phyloP scores from a whole-genome alignment of 208 protist genomes.

The Trypanosoma melophagium region DNA sequence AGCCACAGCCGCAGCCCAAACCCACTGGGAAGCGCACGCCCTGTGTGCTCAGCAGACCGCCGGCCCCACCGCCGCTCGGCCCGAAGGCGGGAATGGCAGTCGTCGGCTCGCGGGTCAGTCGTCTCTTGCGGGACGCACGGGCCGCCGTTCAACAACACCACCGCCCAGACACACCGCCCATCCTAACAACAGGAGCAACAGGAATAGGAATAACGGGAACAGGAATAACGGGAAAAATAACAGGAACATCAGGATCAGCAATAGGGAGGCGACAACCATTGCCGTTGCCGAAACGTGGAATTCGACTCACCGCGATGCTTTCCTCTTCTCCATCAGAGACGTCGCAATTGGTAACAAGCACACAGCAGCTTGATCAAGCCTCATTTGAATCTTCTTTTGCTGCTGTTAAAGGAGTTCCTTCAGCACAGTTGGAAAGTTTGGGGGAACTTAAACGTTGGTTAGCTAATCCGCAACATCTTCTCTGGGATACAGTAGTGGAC shows the following conservation, averaged over 20 bases:
- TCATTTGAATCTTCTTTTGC: slow-evolving; percentile 30
- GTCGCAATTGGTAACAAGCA: slow-evolving; percentile 11
- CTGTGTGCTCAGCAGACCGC: slow-evolving; percentile 10
- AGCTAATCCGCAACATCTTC: slow-evolving; percentile 31
- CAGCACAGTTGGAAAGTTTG: slow-evolving; percentile 30
- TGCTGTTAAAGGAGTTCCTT: slow-evolving; percentile 18
- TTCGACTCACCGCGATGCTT: slow-evolving; percentile 18
- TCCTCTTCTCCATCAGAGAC: neutral
- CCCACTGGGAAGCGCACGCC: neutral
- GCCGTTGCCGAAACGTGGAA: slow-evolving; percentile 31
- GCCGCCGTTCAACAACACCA: slow-evolving; percentile 47
- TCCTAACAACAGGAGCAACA: neutral
- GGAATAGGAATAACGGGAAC: no score
- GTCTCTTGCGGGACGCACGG: slow-evolving; percentile 61
- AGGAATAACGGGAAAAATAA: no score
- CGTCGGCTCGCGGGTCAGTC: slow-evolving; percentile 44
- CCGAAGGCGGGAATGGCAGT: slow-evolving; percentile 22
- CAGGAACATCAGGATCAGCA: no score
- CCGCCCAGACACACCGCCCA: slow-evolving; percentile 54
- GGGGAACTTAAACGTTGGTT: slow-evolving; percentile 44
- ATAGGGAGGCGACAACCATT: slow-evolving; percentile 5
- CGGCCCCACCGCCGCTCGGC: neutral
- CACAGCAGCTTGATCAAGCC: slow-evolving; percentile 17
- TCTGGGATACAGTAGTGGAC: slow-evolving; percentile 29
- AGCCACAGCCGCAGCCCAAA: neutral